Evolutionary conservation across 2,329 filamentous ascomycete genomes (phyloP), one percentile per base, ranked within the genome.

Genomic region (Elsinoe perseae): DNA sequence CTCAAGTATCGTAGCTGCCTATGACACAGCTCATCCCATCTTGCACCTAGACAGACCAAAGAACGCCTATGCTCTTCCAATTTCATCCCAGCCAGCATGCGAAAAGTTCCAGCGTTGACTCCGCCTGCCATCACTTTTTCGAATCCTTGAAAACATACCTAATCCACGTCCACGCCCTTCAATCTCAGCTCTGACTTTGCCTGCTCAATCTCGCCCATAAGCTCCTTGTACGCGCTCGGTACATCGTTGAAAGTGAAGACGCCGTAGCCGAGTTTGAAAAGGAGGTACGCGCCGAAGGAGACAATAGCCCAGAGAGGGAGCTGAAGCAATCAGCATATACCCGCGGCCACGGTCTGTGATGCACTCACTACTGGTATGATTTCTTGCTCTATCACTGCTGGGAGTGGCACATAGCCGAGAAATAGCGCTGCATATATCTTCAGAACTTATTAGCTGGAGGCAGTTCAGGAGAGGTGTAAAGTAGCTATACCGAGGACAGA

Each of bases 231-330:
- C 54, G 93, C 93, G 60, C 89, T 81, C 56, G 92, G 91, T 50
- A 95, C 89, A 73, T 97, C 91, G 77, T 95, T 93, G 80, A 98
- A 98, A 57, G 89, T 95, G 69, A 95, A 79, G 65, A 98, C 88
- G 62, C 93, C 93, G 77, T 84, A 87, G 66, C 93, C 93, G 60
- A 98, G 86, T 65, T 89, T 89, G 76, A 86, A 89, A 62, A 98
- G 85, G 18, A 98, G 85, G 74, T 90, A 91, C 61, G 91, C 87
- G 72, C 91, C 93, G 69, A 97, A 91, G 20, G 87, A 84, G 63
- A 98, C 87, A 64, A 97, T 78, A 46, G 82, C 83, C 87, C 92
- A 98, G 77, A 96, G 88, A 57, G 93, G 93, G 48, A 97, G 81
- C 91, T 96, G 64, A 42, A n/a, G 20, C 27, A 38, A 34, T 48